Base-by-base conservation (phyloP, 2,329 filamentous ascomycete species). In the Paracoccidioides lutzii region DNA sequence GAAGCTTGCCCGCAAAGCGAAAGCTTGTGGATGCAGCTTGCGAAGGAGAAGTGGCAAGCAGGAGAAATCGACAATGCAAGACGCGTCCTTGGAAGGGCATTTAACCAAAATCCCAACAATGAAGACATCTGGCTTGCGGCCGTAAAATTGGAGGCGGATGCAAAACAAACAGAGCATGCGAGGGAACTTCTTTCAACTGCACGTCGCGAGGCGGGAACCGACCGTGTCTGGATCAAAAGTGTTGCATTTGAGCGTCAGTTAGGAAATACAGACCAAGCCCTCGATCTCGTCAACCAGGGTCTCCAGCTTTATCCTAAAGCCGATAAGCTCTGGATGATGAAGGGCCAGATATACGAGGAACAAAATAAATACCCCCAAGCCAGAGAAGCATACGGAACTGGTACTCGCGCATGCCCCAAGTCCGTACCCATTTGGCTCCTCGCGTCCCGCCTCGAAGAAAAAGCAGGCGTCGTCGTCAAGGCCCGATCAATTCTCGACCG, bases 61-160 rank as follows among this genome's bases (percentile, higher is more conserved):
- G 90, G 90, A 52, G 85, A 95, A 64, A 83, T 95, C 46, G 85
- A 95, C 67, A 88, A 88, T 59, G 90, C 93, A 10, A 82, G 93
- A 55, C 78, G 83, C 59, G 90, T 97, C 0, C 81, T 98, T 14
- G 91, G 84, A 33, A 82, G 85, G 60, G 93, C 91, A 4, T 98
- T 98, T 77, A 85, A 91, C 63, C 88, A 95, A 68, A 94, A 97
- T 64, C 89, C 89, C 0, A 90, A 94, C 69, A 96, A 95, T 72
- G 93, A 98, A 71, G 90, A 97, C 68, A 96, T 98, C 61, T 98
- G 93, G 86, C 83, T 96, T 50, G 88, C 90, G 14, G 93, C 93
- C 48, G 93, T 98, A 61, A 95, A 96, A 70, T 82, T 98, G 35
- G 93, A 98, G 72, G 89, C 93, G 0, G 90, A 97, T 65, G 91